These are phyloP conservation scores for Skeletonema menzelii DNA, from an alignment of 108 stramenopile species.

Conservation along the genomic window DNA sequence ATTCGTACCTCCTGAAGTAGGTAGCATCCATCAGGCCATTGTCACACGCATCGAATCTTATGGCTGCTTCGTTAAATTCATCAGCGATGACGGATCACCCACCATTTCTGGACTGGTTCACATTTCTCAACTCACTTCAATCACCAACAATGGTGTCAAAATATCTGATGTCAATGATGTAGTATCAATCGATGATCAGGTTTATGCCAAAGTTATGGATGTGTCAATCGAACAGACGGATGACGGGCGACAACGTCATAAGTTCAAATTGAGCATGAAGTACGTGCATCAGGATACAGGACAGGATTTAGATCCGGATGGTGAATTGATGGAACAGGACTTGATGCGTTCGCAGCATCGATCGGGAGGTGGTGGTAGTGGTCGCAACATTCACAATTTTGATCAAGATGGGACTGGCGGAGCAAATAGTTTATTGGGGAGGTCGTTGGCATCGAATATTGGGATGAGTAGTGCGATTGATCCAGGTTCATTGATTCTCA, in stretches of 20 bases:
- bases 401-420: constrained; percentile 12
- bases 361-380: constrained; percentile 6
- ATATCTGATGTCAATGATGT: constrained; percentile 24
- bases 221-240: constrained; percentile 14
- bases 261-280: constrained; percentile 61
- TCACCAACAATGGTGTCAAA: neutral
- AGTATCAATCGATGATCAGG: constrained; percentile 20
- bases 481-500: constrained; percentile 53
- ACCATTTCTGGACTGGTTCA: constrained; percentile 60
- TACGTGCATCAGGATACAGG: constrained; percentile 68
- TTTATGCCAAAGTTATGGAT: constrained; percentile 38
- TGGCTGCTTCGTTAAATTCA: constrained; percentile 57
- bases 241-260: constrained; percentile 22
- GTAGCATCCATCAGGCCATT: constrained; percentile 34
- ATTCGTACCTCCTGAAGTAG: constrained; percentile 23
- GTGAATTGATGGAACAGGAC: constrained; percentile 19
- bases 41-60: constrained; percentile 64
- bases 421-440: constrained; percentile 19
- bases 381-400: neutral
- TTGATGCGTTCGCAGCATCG: neutral
- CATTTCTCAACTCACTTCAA: constrained; percentile 56
- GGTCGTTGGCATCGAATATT: constrained; percentile 52
- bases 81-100: neutral
- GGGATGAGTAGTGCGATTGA: constrained; percentile 72
- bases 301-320: constrained; percentile 49